phyloP scores from a whole-genome alignment of 108 stramenopile species.

The Heterococcus sp. region DNA sequence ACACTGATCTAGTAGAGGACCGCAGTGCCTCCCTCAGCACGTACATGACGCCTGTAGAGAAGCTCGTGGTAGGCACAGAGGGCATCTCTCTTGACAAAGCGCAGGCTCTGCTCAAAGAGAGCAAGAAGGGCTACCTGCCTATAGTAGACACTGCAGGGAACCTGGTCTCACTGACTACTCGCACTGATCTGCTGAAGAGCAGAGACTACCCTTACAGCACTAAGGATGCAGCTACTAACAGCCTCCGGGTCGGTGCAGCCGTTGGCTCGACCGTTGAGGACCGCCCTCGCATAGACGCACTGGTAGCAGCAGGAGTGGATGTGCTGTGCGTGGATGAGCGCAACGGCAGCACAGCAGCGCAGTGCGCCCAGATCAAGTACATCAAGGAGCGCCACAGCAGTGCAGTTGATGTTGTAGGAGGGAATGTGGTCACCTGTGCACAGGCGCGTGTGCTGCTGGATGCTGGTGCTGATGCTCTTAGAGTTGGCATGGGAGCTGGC shows the following conservation, averaged over 20 bases:
- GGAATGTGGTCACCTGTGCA: conserved; percentile 92
- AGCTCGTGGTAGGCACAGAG: conserved; percentile 78
- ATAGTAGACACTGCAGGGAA: conserved; percentile 84
- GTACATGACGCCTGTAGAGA: conserved; percentile 76
- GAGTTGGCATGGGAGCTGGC: conserved; percentile 99
- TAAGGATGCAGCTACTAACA: conserved; percentile 69
- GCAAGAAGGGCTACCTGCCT: conserved; percentile 95
- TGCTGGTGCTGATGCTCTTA: conserved; percentile 96
- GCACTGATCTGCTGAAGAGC: conserved; percentile 95
- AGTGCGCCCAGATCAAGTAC: conserved; percentile 70
- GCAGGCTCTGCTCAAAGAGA: conserved; percentile 85
- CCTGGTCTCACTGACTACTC: conserved; percentile 89
- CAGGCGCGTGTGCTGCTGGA: conserved; percentile 94
- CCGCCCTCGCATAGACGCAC: conserved; percentile 59
- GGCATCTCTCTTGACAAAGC: conserved; percentile 85
- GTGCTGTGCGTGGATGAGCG: conserved; percentile 95
- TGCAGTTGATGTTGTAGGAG: conserved; percentile 84
- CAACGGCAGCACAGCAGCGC: conserved; percentile 75
- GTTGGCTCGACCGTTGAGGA: neutral
- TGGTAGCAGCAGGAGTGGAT: conserved; percentile 96
- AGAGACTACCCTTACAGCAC: conserved; percentile 90
- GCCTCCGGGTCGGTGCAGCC: conserved; percentile 1
- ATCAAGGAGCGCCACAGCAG: conserved; percentile 81
- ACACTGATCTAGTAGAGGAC: conserved; percentile 83
- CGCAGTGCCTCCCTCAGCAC: conserved; percentile 12